phyloP scores from a whole-genome alignment of 164 flowering plant species.

The Stephania yunnanensis region DNA sequence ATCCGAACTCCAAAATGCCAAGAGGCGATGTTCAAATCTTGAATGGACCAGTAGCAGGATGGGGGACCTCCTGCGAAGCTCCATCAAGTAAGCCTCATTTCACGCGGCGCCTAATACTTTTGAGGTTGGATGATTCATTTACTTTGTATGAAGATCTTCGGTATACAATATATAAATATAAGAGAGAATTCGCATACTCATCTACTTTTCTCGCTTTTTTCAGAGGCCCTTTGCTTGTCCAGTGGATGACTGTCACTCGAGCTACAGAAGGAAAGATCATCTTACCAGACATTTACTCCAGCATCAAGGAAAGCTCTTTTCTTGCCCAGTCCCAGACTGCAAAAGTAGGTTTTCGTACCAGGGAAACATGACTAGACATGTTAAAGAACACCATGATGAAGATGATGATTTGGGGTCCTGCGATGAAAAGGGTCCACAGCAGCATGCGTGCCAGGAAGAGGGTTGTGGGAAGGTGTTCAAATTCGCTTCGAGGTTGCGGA shows the following conservation, averaged over 20 bases:
- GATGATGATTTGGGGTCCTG: conserved; percentile 16
- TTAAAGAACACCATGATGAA: conserved; percentile 53
- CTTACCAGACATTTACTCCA: conserved; percentile 62
- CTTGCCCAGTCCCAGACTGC: conserved; percentile 61
- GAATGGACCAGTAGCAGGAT: conserved; percentile 96
- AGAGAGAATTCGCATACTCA: background rate
- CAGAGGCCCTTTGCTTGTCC: conserved; percentile 79
- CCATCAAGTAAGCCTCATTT: conserved; percentile 76
- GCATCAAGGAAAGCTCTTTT: conserved; percentile 67
- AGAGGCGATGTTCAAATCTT: conserved; percentile 47
- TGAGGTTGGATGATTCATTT: conserved; percentile 43
- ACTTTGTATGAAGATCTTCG: background rate
- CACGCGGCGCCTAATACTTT: conserved; percentile 36
- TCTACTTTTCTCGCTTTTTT: conserved; percentile 5
- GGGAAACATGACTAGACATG: conserved; percentile 63
- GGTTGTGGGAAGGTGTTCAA: conserved; percentile 80
- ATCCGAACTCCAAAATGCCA: conserved; percentile 84
- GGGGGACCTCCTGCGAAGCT: conserved; percentile 99
- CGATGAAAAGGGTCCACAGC: conserved; percentile 22
- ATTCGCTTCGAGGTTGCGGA: conserved; percentile 52
- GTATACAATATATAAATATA: background rate
- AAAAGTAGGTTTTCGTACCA: conserved; percentile 39
- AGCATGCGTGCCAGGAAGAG: conserved; percentile 48
- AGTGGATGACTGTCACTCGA: conserved; percentile 60
- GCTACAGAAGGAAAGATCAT: conserved; percentile 87